phyloP scores from a whole-genome alignment of 306 rosid species.

The Lathyrus sativus region DNA sequence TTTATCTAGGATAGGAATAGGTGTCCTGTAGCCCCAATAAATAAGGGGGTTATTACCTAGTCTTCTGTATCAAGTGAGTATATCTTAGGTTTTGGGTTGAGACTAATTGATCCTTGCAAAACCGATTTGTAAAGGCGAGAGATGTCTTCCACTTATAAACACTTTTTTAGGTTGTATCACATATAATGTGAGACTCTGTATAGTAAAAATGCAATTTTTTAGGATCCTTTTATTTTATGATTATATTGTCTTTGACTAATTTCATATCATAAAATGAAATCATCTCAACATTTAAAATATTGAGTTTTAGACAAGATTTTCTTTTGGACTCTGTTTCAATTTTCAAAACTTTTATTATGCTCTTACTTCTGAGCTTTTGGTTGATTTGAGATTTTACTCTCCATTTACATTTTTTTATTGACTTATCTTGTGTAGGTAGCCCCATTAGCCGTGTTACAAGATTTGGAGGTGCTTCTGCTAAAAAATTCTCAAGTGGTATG shows the following conservation, averaged over 20 bases:
- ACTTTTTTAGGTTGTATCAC: neutral
- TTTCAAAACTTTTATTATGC: constrained; percentile 32
- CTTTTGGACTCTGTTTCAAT: constrained; percentile 26
- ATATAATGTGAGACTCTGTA: neutral
- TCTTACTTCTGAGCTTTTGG: constrained; percentile 21
- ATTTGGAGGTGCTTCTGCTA: constrained; percentile 79
- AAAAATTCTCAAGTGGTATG: constrained; percentile 74
- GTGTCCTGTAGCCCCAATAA: neutral
- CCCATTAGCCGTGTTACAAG: constrained; percentile 63
- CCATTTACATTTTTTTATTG: constrained; percentile 27
- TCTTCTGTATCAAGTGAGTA: neutral
- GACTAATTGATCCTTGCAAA: neutral
- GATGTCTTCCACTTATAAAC: neutral
- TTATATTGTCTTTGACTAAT: neutral
- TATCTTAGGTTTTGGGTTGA: neutral
- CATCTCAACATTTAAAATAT: constrained; percentile 5
- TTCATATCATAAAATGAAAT: constrained; percentile 3
- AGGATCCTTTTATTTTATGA: constrained; percentile 19
- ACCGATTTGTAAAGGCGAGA: neutral
- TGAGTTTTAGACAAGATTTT: neutral
- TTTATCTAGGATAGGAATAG: neutral
- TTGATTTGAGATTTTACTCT: constrained; percentile 29
- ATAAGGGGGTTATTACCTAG: neutral
- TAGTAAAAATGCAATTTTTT: neutral
- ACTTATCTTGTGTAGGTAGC: constrained; percentile 64